Evolutionary conservation across 371 early-diverging fungal genomes (phyloP), one percentile per base, ranked within the genome.

Genomic region (Umbelopsis sp.): DNA sequence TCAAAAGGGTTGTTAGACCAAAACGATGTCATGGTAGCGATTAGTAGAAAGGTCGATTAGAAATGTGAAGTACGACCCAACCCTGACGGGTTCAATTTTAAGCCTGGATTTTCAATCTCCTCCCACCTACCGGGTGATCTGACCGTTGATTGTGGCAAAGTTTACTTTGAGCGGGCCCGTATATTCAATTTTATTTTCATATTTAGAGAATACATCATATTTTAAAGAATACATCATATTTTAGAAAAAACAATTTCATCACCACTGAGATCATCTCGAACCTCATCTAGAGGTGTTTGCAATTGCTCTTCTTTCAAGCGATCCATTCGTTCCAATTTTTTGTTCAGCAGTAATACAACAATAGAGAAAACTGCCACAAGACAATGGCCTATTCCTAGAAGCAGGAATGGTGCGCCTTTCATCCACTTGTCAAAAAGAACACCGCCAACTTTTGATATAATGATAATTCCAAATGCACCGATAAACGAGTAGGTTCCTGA

Each of bases 401-500:
- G 63, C 9, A 89, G 75, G 65, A 90, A 90, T 38, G 91, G 89
- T 4, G 86, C 88, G 32, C 86, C 85, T 62, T 80, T 78, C 71
- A 71, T 81, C 87, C 89, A 89, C 24, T 53, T 45, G 72, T 91
- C 91, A 76, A 91, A 89, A 12, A 89, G 65, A 14, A 75, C 78
- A 32, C 91, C 91, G 14, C 91, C 89, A 4, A 87, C 45, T 62
- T 85, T 82, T n/a, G 85, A 79, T 0, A 83, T 35, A 20, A 77
- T 46, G 41, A 83, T 78, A 45, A 83, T 80, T 25, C 80, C 83
- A 52, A 79, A 16, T 14, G 89, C 91, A 7, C 94, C 94, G 71
- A 81, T 89, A 44, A 92, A 83, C 6, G 84, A 84, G 67, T 87
- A 91, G 0, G 88, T 81, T 12, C 93, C 93, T 0, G 93, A 89